Conservation (phyloP, 2,329 filamentous ascomycete genomes). For the Aspergillus sp. region DNA sequence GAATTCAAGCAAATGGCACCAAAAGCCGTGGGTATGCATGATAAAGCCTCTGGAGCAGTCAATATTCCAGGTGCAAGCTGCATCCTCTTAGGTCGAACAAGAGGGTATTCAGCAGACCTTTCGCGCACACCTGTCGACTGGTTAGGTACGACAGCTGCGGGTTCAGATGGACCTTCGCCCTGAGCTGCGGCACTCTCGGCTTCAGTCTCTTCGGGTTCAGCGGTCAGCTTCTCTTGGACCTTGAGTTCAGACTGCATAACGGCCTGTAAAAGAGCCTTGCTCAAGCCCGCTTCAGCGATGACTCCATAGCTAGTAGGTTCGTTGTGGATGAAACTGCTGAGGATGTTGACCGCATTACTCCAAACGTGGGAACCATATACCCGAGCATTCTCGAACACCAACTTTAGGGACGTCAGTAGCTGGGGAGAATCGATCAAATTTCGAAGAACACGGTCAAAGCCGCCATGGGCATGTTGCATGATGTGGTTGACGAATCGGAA, state of each 20-base stretch:
- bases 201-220: constrained; percentile 14
- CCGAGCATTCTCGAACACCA: constrained; percentile 71
- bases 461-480: constrained; percentile 74
- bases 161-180: constrained; percentile 15
- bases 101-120: constrained; percentile 19
- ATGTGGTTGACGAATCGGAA: constrained; percentile 96
- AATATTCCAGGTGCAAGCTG: constrained; percentile 64
- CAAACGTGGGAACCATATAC: constrained; percentile 89
- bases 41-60: constrained; percentile 81
- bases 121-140: constrained; percentile 15
- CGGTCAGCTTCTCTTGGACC: constrained; percentile 25
- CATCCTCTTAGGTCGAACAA: constrained; percentile 24
- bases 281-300: constrained; percentile 87
- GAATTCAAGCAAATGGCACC: constrained; percentile 92
- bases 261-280: constrained; percentile 76
- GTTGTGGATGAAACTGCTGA: constrained; percentile 97
- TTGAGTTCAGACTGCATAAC: constrained; percentile 51
- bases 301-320: constrained; percentile 96
- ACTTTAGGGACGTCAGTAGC: constrained; percentile 68
- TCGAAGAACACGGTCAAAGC: constrained; percentile 80
- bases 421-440: constrained; percentile 92
- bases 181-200: constrained; percentile 4
- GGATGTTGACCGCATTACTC: constrained; percentile 85
- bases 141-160: constrained; percentile 26
- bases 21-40: constrained; percentile 76